phyloP scores from a whole-genome alignment of 2,329 filamentous ascomycete species.

The Trichoderma breve region DNA sequence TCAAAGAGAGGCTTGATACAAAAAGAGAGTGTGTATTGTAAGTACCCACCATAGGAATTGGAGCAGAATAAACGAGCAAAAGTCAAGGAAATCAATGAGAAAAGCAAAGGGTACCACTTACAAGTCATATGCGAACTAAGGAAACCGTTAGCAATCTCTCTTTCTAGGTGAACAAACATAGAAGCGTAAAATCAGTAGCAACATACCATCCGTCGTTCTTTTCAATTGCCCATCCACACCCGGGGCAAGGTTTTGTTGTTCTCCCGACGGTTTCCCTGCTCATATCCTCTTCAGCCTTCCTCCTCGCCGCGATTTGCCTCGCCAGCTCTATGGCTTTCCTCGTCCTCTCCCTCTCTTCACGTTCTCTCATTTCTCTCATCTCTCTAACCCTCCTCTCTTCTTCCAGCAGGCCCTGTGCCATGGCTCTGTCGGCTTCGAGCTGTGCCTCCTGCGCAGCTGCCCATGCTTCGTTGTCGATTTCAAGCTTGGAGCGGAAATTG shows the following conservation, averaged over 20 bases:
- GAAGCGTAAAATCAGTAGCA: background rate
- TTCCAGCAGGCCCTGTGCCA: conserved; percentile 34
- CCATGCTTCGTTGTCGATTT: conserved; percentile 35
- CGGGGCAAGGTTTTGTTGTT: conserved; percentile 40
- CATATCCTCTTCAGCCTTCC: conserved; percentile 36
- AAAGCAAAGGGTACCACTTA: conserved; percentile 30
- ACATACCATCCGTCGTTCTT: conserved; percentile 44
- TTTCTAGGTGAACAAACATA: background rate
- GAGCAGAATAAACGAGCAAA: background rate
- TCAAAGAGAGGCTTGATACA: background rate
- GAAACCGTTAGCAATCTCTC: conserved; percentile 25
- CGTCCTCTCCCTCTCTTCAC: conserved; percentile 28
- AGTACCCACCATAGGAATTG: conserved; percentile 14
- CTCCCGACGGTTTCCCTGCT: conserved; percentile 30
- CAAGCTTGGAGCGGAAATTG: conserved; percentile 39
- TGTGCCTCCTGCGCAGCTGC: conserved; percentile 46
- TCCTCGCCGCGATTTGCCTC: conserved; percentile 29
- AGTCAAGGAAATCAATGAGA: background rate
- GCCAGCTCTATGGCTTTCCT: conserved; percentile 30
- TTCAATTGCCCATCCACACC: conserved; percentile 39
- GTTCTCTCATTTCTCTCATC: conserved; percentile 27
- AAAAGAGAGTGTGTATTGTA: background rate
- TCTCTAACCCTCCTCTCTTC: conserved; percentile 31
- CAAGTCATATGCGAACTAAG: conserved; percentile 42
- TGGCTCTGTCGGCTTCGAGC: conserved; percentile 43